Conservation (phyloP, 805 yeast species). For the Sugiyamaella lignohabitans region DNA sequence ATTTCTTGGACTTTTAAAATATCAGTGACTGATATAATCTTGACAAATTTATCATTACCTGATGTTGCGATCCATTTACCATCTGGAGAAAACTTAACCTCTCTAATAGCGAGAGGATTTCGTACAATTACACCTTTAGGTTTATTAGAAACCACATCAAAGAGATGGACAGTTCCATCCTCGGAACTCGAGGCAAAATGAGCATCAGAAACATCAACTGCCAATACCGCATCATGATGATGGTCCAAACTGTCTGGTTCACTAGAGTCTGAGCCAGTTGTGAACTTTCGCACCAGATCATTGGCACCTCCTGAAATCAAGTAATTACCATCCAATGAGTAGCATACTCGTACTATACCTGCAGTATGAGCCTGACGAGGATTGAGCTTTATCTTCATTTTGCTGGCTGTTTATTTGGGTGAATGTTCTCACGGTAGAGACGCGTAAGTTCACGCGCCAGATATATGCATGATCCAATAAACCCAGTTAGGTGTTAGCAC, state of each 20-base stretch:
- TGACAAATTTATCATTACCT: conserved; percentile 31
- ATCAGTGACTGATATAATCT: conserved; percentile 29
- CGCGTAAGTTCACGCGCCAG: not conserved
- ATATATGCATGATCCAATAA: too few species aligned
- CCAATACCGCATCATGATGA: conserved; percentile 16
- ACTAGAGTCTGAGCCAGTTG: conserved; percentile 22
- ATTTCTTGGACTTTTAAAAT: conserved; percentile 36
- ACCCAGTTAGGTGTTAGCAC: too few species aligned
- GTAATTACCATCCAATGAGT: conserved; percentile 29
- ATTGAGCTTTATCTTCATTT: conserved; percentile 7
- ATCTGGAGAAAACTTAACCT: conserved; percentile 29
- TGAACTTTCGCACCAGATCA: conserved; percentile 30
- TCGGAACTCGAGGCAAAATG: conserved; percentile 39
- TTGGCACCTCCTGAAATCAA: conserved; percentile 33
- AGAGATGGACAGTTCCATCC: conserved; percentile 36
- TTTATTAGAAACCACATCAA: conserved; percentile 24
- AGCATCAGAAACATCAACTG: conserved; percentile 23
- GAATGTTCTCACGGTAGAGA: not conserved
- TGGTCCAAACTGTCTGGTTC: conserved; percentile 23
- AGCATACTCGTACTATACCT: conserved; percentile 31
- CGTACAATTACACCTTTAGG: conserved; percentile 23
- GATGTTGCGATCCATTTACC: conserved; percentile 33
- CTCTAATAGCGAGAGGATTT: conserved; percentile 31
- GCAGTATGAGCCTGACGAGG: conserved; percentile 30
- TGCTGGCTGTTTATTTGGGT: not conserved